Conservation (phyloP, 345 rosid genomes). For the Populus deltoides region DNA sequence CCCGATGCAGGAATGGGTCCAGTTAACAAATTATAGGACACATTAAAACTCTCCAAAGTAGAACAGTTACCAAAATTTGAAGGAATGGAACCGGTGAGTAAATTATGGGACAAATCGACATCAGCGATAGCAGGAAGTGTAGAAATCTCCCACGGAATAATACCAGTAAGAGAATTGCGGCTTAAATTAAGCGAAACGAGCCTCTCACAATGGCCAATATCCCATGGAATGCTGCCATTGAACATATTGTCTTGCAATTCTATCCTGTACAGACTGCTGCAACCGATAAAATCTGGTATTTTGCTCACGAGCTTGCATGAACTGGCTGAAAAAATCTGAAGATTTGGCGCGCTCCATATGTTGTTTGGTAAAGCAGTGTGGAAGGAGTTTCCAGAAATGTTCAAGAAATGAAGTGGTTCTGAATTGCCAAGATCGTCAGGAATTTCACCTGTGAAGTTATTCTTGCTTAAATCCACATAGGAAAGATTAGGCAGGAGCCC, state of each 20-base stretch:
- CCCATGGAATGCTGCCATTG: constrained; percentile 76
- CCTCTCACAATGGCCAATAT: constrained; percentile 80
- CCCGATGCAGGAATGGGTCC: constrained; percentile 78
- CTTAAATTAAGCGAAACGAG: constrained; percentile 67
- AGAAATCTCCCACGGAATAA: constrained; percentile 84
- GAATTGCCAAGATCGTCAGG: constrained; percentile 70
- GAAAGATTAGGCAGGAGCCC: constrained; percentile 61
- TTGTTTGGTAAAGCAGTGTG: constrained; percentile 42
- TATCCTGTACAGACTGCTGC: constrained; percentile 65
- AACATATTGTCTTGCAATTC: constrained; percentile 73
- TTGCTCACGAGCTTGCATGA: constrained; percentile 48
- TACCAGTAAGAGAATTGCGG: constrained; percentile 64
- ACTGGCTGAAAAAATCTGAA: constrained; percentile 73
- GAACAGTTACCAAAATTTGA: constrained; percentile 71
- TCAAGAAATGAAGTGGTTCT: constrained; percentile 57
- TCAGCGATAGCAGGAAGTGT: constrained; percentile 62
- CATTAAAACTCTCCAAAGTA: constrained; percentile 80
- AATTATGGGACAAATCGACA: constrained; percentile 75
- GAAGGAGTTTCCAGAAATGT: constrained; percentile 68
- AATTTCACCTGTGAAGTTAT: constrained; percentile 61
- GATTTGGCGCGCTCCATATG: constrained; percentile 63
- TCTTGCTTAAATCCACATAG: constrained; percentile 65
- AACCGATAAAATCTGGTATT: constrained; percentile 71
- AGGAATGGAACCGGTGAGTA: constrained; percentile 80
- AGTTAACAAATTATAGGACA: constrained; percentile 60